Evolutionary conservation across 2,329 filamentous ascomycete genomes (phyloP).

Genomic region (Bisporella sp.): DNA sequence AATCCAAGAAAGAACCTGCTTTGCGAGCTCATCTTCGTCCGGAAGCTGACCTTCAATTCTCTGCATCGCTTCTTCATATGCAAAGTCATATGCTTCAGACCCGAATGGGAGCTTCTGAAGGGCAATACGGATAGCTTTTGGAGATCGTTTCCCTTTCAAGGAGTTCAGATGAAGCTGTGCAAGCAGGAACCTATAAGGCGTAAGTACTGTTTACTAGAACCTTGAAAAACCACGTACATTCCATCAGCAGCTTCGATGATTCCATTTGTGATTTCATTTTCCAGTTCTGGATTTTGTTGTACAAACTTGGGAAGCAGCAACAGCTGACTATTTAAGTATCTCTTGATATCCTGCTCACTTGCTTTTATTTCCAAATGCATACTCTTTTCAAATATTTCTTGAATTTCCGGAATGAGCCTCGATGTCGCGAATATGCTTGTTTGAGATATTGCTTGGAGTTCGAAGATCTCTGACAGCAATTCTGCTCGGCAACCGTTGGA

Average conservation of each 20-base stretch:
- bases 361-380: constrained; percentile 25
- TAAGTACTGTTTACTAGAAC: background rate
- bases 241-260: constrained; percentile 21
- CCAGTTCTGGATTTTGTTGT: constrained; percentile 10
- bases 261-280: constrained; percentile 14
- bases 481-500: background rate
- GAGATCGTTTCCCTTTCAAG: no score
- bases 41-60: no score
- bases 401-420: constrained; percentile 20
- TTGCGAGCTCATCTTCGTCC: no score
- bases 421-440: constrained; percentile 28
- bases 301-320: constrained; percentile 13
- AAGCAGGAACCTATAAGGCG: background rate
- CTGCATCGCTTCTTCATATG: no score
- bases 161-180: no score
- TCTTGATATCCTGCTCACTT: constrained; percentile 20
- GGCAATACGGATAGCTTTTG: no score
- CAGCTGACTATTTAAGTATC: constrained; percentile 8
- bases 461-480: background rate
- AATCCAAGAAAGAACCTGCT: no score
- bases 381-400: constrained; percentile 12
- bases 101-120: no score
- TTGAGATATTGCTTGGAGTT: constrained; percentile 12
- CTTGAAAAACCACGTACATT: constrained; percentile 23
- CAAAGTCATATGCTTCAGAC: no score